Conservation (phyloP, 257 asterid species). For the Orobanche coerulescens region DNA sequence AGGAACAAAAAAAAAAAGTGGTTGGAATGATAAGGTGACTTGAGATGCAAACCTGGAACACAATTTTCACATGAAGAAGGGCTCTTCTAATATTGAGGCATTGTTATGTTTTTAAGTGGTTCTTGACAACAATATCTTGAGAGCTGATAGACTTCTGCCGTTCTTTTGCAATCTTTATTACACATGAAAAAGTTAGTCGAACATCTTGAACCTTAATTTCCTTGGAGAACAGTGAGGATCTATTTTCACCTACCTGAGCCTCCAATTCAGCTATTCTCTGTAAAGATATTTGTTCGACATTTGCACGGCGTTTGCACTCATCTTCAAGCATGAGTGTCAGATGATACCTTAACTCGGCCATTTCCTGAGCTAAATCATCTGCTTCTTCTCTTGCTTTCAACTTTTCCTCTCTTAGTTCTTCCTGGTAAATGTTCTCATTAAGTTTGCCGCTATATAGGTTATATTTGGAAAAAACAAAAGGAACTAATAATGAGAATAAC, state of each 20-base stretch:
- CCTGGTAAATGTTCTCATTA: slow-evolving; percentile 38
- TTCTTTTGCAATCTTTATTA: slow-evolving; percentile 50
- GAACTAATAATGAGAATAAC: not conserved
- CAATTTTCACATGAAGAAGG: slow-evolving; percentile 5
- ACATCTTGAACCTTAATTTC: not conserved
- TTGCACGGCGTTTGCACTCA: slow-evolving; percentile 81
- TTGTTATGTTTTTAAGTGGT: slow-evolving; percentile 20
- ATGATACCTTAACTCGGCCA: slow-evolving; percentile 93
- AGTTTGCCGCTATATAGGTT: not conserved
- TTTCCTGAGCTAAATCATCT: slow-evolving; percentile 91
- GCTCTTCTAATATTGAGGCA: slow-evolving; percentile 19
- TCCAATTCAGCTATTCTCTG: slow-evolving; percentile 86
- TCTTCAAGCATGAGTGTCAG: slow-evolving; percentile 71
- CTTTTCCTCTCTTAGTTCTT: slow-evolving; percentile 54
- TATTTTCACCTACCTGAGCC: slow-evolving; percentile 49
- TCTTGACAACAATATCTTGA: slow-evolving; percentile 30
- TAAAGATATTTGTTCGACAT: slow-evolving; percentile 65
- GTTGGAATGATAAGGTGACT: not conserved
- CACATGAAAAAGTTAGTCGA: slow-evolving; percentile 20
- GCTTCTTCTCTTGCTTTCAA: slow-evolving; percentile 84
- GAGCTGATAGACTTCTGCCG: slow-evolving; percentile 33
- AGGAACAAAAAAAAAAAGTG: too few species aligned
- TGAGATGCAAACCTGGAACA: slow-evolving; percentile 26
- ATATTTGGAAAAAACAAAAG: not conserved
- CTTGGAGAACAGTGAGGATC: not conserved